Base-by-base conservation (phyloP, 192 early-diverging fungal genomes). In the Podila verticillata region DNA sequence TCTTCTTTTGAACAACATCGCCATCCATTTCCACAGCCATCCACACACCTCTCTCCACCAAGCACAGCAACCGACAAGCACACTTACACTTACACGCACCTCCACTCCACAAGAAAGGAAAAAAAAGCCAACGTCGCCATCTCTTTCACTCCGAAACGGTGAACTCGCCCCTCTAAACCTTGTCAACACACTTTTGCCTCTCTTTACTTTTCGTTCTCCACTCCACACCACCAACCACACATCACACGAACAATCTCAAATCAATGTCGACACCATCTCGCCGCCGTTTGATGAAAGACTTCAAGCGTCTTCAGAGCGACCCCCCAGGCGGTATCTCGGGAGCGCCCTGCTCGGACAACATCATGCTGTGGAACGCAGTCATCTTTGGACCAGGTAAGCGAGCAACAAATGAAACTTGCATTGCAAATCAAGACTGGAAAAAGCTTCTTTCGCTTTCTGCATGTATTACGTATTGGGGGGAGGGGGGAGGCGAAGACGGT, bases 311-410 rank as follows among this genome's bases (percentile, higher is more conserved):
- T 56, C 94, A 95, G 74, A 96, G 91, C 58, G 98, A 99, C 78
- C 94, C 98, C 22, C 95, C 96, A 31, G 95, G 91, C 66, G 87
- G 94, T 35, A 91, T 95, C 59, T 91, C 92, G 13, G 98, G 97
- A 22, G 93, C 96, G 0, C 98, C 98, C 17, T 95, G 94, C 78
- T 88, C 94, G 2, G 97, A 99, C 88, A 99, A 99, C 81, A 98
- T 99, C 67, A 93, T 98, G 88, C 66, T 95, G 51, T 98, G 98
- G 98, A 98, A 99, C 77, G 98, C 97, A 17, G 97, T 99, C n/a
- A 99, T 99, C 81, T 99, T 99, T 85, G 98, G 94, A 19, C 93
- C 93, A 44, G 89, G 88, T 87, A 83, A 82, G 75, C 61, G 9
- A n/a, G 0, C 4, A 56, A 10, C 13, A 62, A 64, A 29, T 54